Evolutionary conservation across 306 rosid genomes (phyloP).

Genomic region (Castanopsis chinensis): DNA sequence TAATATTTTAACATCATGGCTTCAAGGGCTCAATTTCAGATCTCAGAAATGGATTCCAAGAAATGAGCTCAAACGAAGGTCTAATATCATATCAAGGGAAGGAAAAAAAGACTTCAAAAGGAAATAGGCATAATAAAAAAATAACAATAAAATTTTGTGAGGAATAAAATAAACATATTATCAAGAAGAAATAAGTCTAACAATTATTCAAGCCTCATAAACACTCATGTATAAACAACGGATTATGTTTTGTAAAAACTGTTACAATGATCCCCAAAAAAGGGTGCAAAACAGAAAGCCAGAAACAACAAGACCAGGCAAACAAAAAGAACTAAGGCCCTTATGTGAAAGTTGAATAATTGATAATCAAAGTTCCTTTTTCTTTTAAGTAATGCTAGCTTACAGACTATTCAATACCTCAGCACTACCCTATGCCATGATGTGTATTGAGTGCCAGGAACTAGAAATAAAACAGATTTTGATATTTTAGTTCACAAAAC

Average conservation of each 20-base stretch:
- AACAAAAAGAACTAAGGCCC: background rate
- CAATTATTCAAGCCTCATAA: background rate
- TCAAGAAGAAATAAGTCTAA: background rate
- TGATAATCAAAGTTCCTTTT: background rate
- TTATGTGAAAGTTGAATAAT: background rate
- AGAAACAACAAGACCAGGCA: background rate
- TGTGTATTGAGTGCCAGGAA: background rate
- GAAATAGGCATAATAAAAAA: background rate
- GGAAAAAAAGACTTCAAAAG: background rate
- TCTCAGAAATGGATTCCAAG: background rate
- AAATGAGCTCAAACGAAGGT: background rate
- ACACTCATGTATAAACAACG: background rate
- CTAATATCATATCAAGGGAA: background rate
- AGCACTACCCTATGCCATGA: background rate
- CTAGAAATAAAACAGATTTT: background rate
- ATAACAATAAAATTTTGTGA: background rate
- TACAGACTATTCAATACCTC: background rate
- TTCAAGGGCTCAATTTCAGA: background rate
- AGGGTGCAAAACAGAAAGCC: background rate
- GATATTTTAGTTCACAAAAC: conserved; percentile 10
- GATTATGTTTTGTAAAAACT: background rate
- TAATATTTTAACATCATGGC: background rate
- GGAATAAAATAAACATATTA: background rate
- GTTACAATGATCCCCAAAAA: background rate
- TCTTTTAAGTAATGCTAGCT: background rate